Base-by-base conservation (phyloP, 768 basidiomycete species). In the Coprinopsis sp. region DNA sequence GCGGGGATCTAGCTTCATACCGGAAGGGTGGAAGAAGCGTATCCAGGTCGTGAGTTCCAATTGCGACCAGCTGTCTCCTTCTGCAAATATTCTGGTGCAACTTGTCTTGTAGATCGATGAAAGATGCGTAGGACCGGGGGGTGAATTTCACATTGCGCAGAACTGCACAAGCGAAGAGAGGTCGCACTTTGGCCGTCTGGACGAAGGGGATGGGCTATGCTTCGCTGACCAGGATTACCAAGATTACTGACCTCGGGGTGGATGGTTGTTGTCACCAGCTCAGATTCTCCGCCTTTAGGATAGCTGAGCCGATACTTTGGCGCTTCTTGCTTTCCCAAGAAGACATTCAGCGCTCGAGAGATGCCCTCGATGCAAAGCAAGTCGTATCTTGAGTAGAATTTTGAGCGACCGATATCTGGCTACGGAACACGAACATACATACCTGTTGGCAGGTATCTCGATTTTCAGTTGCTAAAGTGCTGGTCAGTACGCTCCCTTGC, bases 91-190 rank as follows among this genome's bases (percentile, higher is more conserved):
- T 99, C 60, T 94, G 88, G 62, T 99, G 96, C 40, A 99, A 75
- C 66, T 98, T 99, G 62, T 99, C 96, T 69, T 99, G 96, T n/a
- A 99, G 71, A 61, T 98, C 96, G 56, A 99, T 95, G 79, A 99
- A 98, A 51, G 91, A 93, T 21, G 87, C 88, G 62, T 98, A 98
- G 30, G 90, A 92, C 42, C 78, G 75, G 33, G 81, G 81, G 23
- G 89, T 91, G 70, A 99, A 94, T 55, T 81, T 82, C 59, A 97
- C 68, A 58, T 94, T 87, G 52, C 96, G 88, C 37, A 99, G 76
- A 47, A 98, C 72, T 8, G 93, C 94, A 46, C 86, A 86, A 4
- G 91, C 92, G 58, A 97, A 93, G 68, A 81, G 84, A 1, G 94
- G 94, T 54, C 96, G 82, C 54, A 98, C 80, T 66, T 78, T 76